Conservation (phyloP, 331 rosid species). For the Telfairia occidentalis region DNA sequence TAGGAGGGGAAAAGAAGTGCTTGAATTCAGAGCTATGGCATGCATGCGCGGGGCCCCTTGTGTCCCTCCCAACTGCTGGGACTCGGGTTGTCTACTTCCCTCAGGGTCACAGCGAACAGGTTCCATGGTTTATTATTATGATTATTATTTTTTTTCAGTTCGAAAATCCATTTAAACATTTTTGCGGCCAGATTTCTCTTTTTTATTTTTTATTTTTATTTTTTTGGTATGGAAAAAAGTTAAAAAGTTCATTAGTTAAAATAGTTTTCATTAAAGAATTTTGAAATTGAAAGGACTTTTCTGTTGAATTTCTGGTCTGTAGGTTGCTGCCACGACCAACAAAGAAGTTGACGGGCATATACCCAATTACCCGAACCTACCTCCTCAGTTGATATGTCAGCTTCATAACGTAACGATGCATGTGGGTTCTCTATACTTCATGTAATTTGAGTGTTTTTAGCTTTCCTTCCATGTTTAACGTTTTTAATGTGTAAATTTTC, state of each 20-base stretch:
- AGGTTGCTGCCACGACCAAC: conserved; percentile 85
- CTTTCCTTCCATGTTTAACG: not conserved
- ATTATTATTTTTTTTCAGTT: not conserved
- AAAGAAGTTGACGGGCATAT: conserved; percentile 75
- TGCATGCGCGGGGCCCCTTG: conserved; percentile 92
- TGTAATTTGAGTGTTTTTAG: conserved; percentile 9
- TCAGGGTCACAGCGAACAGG: conserved; percentile 95
- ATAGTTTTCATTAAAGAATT: not conserved
- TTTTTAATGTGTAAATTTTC: not conserved
- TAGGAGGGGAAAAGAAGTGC: conserved; percentile 73
- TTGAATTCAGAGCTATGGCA: conserved; percentile 95
- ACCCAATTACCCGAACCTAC: conserved; percentile 77
- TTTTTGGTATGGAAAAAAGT: not conserved
- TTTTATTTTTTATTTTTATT: not conserved
- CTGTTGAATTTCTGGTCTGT: conserved; percentile 11
- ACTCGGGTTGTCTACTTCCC: conserved; percentile 84
- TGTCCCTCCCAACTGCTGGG: conserved; percentile 67
- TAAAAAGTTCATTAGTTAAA: not conserved
- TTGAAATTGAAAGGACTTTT: not conserved
- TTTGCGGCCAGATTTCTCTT: not conserved
- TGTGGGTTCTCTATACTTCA: conserved; percentile 35
- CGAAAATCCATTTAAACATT: not conserved
- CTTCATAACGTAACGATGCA: conserved; percentile 86
- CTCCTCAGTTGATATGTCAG: conserved; percentile 79
- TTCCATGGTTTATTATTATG: conserved; percentile 3